Evolutionary conservation across 2,329 filamentous ascomycete species (phyloP).

Genomic region (Dothistroma pini): DNA sequence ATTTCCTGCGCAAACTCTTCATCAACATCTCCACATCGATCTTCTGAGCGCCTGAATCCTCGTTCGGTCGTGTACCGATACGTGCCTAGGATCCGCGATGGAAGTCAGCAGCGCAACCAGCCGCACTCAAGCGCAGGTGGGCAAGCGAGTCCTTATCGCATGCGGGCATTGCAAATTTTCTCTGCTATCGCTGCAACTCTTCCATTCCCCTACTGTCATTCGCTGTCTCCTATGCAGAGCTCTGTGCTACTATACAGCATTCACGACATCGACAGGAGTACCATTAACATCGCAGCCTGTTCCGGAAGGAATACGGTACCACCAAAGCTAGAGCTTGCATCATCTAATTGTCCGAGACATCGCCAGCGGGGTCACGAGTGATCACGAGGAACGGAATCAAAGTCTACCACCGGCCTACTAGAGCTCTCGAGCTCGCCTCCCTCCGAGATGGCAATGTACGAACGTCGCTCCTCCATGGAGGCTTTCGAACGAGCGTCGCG

Average conservation of each 20-base stretch:
- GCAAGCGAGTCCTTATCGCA: conserved; percentile 4
- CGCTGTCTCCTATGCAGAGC: not conserved
- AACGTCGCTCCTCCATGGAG: conserved; percentile 29
- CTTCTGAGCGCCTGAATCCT: not conserved
- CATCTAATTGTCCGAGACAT: conserved; percentile 1
- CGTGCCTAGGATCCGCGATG: not conserved
- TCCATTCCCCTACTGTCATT: conserved; percentile 4
- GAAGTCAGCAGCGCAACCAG: not conserved
- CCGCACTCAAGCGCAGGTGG: not conserved
- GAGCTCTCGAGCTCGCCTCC: conserved; percentile 6
- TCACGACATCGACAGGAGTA: not conserved
- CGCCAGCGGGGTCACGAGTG: conserved; percentile 12
- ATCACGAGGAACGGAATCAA: conserved; percentile 1
- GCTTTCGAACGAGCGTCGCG: conserved; percentile 26
- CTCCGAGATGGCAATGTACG: conserved; percentile 25
- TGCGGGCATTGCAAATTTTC: not conserved
- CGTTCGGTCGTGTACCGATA: not conserved
- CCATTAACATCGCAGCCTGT: not conserved
- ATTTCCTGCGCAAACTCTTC: not conserved
- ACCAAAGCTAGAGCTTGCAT: not conserved
- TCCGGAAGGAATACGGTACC: conserved; percentile 2
- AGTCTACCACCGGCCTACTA: not conserved
- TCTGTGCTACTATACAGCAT: conserved; percentile 5
- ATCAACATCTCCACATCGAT: not conserved
- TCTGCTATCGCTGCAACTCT: conserved; percentile 3